These are phyloP conservation scores for Bromus sterilis DNA, from an alignment of 176 grass and related monocot species.

Conservation along the genomic window DNA sequence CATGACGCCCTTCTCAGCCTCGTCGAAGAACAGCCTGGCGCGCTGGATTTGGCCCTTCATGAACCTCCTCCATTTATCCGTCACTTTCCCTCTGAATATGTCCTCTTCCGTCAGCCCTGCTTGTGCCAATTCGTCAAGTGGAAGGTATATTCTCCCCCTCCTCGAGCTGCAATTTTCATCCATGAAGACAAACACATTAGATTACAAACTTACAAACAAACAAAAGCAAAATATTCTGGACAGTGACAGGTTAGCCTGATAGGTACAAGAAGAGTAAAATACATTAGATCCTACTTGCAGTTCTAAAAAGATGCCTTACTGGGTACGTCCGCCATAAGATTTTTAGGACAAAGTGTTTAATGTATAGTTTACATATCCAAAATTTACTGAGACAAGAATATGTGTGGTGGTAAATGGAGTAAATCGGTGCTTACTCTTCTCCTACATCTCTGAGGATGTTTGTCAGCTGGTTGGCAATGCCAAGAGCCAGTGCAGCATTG, in stretches of 20 bases:
- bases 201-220: conserved; percentile 16
- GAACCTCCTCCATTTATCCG: conserved; percentile 83
- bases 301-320: neutral
- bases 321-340: neutral
- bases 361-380: neutral
- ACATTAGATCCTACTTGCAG: neutral
- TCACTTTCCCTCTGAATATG: conserved; percentile 87
- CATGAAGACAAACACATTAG: conserved; percentile 22
- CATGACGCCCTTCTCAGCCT: conserved; percentile 70
- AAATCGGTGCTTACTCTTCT: conserved; percentile 65
- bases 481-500: conserved; percentile 76
- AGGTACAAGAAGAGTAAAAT: neutral
- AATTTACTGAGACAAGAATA: neutral
- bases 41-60: conserved; percentile 95
- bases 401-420: neutral
- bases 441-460: conserved; percentile 97
- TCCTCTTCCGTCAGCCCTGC: conserved; percentile 76
- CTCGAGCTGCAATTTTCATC: conserved; percentile 62
- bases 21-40: conserved; percentile 75
- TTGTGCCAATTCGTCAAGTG: conserved; percentile 63
- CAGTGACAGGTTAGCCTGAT: neutral
- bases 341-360: neutral
- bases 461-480: conserved; percentile 93
- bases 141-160: conserved; percentile 97
- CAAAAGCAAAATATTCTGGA: neutral